A percentile compares a stretch with the other conserved stretches of the same genome.
phyloP scores from a whole-genome alignment of 2,329 filamentous ascomycete species.

The Ophiostoma ips region DNA sequence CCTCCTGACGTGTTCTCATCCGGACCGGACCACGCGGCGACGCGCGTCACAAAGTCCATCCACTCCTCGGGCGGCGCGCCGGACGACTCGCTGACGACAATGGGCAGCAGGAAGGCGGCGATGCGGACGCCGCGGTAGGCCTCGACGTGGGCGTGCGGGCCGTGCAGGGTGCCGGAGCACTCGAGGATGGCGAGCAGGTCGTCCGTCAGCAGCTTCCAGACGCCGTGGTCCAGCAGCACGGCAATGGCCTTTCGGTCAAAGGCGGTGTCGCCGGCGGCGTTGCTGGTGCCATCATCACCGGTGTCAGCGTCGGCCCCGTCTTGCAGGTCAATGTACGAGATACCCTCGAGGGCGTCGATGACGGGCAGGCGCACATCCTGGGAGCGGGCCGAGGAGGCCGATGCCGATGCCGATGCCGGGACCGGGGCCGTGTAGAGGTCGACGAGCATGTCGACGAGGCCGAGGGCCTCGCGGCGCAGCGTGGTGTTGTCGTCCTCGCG shows the following conservation, averaged over 20 bases:
- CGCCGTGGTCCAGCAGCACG: constrained; percentile 34
- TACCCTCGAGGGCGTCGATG: constrained; percentile 45
- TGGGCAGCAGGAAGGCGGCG: constrained; percentile 37
- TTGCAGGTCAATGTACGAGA: constrained; percentile 30
- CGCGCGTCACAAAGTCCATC: constrained; percentile 39
- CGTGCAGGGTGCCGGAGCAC: background rate
- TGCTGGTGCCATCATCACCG: constrained; percentile 24
- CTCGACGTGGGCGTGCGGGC: background rate
- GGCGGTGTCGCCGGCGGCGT: constrained; percentile 27
- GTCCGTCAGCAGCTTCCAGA: constrained; percentile 37
- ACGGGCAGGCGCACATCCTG: constrained; percentile 44
- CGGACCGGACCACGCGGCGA: constrained; percentile 34
- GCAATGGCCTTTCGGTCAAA: constrained; percentile 19
- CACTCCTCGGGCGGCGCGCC: constrained; percentile 33
- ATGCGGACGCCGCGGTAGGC: constrained; percentile 39
- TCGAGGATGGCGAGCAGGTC: constrained; percentile 34
- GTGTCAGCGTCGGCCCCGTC: too few relatives aligned
- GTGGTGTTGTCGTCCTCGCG: constrained; percentile 51
- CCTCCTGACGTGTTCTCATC: constrained; percentile 28
- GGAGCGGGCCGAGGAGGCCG: constrained; percentile 14
- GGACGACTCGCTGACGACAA: constrained; percentile 32
- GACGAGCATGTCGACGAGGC: constrained; percentile 48
- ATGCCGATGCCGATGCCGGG: too few relatives aligned
- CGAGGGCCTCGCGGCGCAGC: constrained; percentile 41
- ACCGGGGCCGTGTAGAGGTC: constrained; percentile 37